Evolutionary conservation across 2,329 filamentous ascomycete genomes (phyloP).

Genomic region (Ophiostoma tasmaniense): DNA sequence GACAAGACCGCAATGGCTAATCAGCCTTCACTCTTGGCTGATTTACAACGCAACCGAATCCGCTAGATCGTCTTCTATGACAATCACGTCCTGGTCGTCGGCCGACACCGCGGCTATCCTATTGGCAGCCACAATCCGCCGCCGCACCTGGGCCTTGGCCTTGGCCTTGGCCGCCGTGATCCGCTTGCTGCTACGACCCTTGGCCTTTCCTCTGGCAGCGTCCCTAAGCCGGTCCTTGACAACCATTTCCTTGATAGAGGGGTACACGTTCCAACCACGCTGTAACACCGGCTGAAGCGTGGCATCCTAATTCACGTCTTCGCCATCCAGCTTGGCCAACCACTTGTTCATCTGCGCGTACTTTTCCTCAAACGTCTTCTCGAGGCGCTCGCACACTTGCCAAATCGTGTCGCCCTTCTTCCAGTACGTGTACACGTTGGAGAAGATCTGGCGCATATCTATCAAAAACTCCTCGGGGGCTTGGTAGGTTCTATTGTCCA

Average conservation of each 20-base stretch:
- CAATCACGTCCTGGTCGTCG: not conserved
- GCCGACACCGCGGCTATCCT: too few species aligned
- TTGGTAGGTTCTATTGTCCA: conserved; percentile 45
- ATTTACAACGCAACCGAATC: too few species aligned
- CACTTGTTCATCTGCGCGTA: conserved; percentile 51
- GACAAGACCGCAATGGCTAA: not conserved
- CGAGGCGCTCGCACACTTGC: conserved; percentile 46
- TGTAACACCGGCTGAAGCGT: conserved; percentile 17
- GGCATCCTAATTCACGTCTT: conserved; percentile 25
- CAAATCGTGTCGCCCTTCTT: conserved; percentile 47
- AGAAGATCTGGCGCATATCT: conserved; percentile 54
- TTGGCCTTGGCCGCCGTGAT: not conserved
- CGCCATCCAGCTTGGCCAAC: conserved; percentile 35
- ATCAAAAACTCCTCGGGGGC: conserved; percentile 45
- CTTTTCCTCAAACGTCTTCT: conserved; percentile 40
- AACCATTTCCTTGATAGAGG: not conserved
- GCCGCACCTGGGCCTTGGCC: not conserved
- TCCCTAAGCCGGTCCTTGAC: not conserved
- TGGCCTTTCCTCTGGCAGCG: not conserved
- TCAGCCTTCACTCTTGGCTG: not conserved
- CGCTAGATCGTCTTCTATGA: not conserved
- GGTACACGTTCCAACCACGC: not conserved
- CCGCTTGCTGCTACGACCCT: not conserved
- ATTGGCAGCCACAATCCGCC: not conserved
- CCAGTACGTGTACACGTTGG: conserved; percentile 59